These are phyloP conservation scores for Fusarium sp. DNA, from an alignment of 2,329 filamentous ascomycete species.

Conservation along the genomic window DNA sequence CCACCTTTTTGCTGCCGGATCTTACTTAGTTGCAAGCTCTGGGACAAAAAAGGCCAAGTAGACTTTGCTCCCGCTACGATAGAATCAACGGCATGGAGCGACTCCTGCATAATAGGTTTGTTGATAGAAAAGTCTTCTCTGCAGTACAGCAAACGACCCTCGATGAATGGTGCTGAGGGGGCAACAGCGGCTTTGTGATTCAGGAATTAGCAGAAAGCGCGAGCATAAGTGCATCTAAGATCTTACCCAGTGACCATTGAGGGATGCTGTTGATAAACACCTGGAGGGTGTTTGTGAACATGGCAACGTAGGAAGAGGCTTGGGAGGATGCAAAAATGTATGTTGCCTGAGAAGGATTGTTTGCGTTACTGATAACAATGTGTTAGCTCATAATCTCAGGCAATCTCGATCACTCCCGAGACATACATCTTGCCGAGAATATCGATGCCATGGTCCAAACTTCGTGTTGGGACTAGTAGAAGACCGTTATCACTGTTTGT, in stretches of 20 bases:
- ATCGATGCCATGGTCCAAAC: background rate
- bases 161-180: background rate
- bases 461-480: background rate
- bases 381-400: background rate
- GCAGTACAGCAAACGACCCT: background rate
- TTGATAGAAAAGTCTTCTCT: constrained; percentile 1
- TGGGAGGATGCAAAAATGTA: background rate
- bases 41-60: background rate
- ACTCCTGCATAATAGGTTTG: background rate
- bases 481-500: background rate
- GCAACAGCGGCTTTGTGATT: background rate
- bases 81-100: fast-evolving
- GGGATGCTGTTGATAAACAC: background rate
- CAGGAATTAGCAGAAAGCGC: background rate
- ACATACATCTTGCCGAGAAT: background rate
- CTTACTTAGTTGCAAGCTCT: background rate
- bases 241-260: background rate
- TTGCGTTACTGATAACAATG: background rate
- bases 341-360: background rate
- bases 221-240: background rate
- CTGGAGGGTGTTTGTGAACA: background rate
- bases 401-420: fast-evolving
- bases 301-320: background rate
- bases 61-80: background rate
- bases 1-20: background rate